Base-by-base conservation (phyloP, 1,284 basidiomycete genomes). In the Limonomyces culmigenus region DNA sequence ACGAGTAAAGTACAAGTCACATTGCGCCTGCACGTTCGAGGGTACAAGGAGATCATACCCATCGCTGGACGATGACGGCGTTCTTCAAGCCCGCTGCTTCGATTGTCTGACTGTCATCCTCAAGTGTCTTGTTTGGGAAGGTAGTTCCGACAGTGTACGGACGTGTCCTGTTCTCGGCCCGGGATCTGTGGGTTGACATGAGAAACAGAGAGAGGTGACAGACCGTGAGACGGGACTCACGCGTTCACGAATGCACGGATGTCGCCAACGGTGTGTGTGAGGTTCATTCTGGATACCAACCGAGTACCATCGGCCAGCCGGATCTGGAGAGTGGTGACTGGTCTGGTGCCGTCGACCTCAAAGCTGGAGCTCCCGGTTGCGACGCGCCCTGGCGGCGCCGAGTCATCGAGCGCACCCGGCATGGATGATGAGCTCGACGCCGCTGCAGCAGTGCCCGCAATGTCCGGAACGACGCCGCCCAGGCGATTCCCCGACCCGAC, bases 311-410 rank as follows among this genome's bases (percentile, higher is more conserved):
- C 91, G 8, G 80, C 83, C 33, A 97, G 54, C 33, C 92, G 66
- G 38, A 97, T 67, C 59, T 96, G 92, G n/a, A 98, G 66, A 49
- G 74, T 87, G 21, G 92, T 96, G 36, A 76, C 81, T 2, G 92
- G 92, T 52, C 71, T 64, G 14, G 60, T 66, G 46, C 71, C 66
- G 50, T 97, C 88, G 3, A 96, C 81, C 52, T 83, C 73, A 51
- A 95, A 92, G 40, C 48, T 17, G 29, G 49, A 30, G 1, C 50
- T 32, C 37, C 41, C 30, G 31, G 30, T 33, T 35, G 38, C 11
- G 42, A 39, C n/a, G 17, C 37, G 44, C 17, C 41, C 36, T 17
- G 38, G 38, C n/a, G n/a, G n/a, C n/a, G n/a, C n/a, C n/a, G n/a
- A n/a, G n/a, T 50, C 32, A 1, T 70, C 60, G 55, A 79, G 71